These are phyloP conservation scores for Rhodosporidiobolus sp. DNA, from an alignment of 768 basidiomycete species.

Conservation along the genomic window DNA sequence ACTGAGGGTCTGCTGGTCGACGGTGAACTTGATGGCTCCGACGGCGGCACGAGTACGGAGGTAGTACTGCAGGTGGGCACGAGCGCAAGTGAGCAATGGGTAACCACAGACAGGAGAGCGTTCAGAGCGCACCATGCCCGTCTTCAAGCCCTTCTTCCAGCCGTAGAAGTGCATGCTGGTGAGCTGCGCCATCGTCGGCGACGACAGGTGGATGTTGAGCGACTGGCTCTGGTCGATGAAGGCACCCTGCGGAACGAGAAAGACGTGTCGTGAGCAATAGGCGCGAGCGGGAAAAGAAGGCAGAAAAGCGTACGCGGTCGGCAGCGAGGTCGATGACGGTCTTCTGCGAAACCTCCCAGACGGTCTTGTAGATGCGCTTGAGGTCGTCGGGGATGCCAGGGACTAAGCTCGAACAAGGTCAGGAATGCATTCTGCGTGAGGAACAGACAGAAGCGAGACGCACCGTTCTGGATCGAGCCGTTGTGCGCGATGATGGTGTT, in stretches of 20 bases:
- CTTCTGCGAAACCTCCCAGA: slow-evolving; percentile 99
- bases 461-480: slow-evolving; percentile 53
- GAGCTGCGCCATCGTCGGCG: slow-evolving; percentile 84
- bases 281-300: not conserved
- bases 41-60: slow-evolving; percentile 90
- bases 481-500: slow-evolving; percentile 98
- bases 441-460: no score
- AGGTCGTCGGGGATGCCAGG: slow-evolving; percentile 81
- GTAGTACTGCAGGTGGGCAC: slow-evolving; percentile 55
- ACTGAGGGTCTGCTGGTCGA: slow-evolving; percentile 52
- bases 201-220: slow-evolving; percentile 85
- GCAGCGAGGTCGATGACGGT: slow-evolving; percentile 95
- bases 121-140: slow-evolving; percentile 74
- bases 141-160: slow-evolving; percentile 99
- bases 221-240: slow-evolving; percentile 96
- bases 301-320: slow-evolving; percentile 61
- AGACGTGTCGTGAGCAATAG: not conserved
- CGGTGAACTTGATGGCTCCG: slow-evolving; percentile 95
- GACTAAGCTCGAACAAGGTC: no score
- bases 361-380: slow-evolving; percentile 99
- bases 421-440: no score
- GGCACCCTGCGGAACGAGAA: slow-evolving; percentile 57
- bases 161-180: slow-evolving; percentile 98
- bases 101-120: not conserved
- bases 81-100: not conserved